phyloP scores from a whole-genome alignment of 192 early-diverging fungal genomes.

The Paraglomus occultum region DNA sequence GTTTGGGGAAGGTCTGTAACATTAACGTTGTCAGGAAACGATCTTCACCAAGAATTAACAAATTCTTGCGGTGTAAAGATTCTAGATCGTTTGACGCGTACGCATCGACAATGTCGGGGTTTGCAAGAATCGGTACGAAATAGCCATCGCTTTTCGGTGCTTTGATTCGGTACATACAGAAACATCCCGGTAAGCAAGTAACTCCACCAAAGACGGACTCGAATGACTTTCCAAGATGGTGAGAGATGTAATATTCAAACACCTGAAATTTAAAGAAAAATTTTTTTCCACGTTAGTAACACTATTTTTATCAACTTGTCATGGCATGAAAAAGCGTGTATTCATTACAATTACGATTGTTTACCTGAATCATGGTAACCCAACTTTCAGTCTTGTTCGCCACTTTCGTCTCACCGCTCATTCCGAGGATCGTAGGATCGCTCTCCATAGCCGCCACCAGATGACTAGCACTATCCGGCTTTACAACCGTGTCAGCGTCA shows the following conservation, averaged over 20 bases:
- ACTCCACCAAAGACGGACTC: conserved; percentile 73
- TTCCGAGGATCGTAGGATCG: conserved; percentile 84
- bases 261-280: conserved; percentile 34
- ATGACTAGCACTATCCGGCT: conserved; percentile 67
- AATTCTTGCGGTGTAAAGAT: conserved; percentile 79
- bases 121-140: conserved; percentile 75
- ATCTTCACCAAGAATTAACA: conserved; percentile 81
- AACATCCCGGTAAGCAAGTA: conserved; percentile 72
- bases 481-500: conserved; percentile 85
- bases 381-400: conserved; percentile 85
- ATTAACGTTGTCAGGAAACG: conserved; percentile 81
- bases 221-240: conserved; percentile 70
- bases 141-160: conserved; percentile 59
- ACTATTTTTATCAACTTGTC: not conserved
- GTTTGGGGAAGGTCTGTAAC: conserved; percentile 75
- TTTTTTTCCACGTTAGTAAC: not conserved
- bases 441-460: conserved; percentile 83
- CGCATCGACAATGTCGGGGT: conserved; percentile 80
- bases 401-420: conserved; percentile 96
- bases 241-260: conserved; percentile 77
- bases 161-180: conserved; percentile 76
- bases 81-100: conserved; percentile 75
- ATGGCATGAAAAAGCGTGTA: not conserved
- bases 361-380: conserved; percentile 86
- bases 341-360: not conserved